Base-by-base conservation (phyloP, 108 stramenopile genomes). In the Chaetoceros tenuissimus region DNA sequence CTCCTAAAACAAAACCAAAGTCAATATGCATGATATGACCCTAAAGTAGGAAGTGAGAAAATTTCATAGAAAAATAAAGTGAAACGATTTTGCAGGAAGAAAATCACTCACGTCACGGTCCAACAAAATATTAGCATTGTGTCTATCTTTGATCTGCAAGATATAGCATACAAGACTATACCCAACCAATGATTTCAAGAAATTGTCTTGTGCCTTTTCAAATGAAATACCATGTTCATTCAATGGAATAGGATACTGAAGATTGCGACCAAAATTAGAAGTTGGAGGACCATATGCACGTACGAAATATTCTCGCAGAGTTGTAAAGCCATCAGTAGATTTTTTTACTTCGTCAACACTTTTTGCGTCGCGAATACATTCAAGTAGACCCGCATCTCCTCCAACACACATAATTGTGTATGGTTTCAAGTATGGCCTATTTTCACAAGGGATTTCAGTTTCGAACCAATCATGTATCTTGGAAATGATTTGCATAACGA, bases 41-140 rank as follows among this genome's bases (percentile, higher is more conserved):
- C 13, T 65, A 43, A n/a, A n/a, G n/a, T 23, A 40, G 34, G 24
- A 2, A 57, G 1, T 2, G 50, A 48, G 5, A 7, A 22, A 46
- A 45, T 24, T 24, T 20, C 24, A 21, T 28, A 8, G 29, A 5
- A 16, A 1, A 7, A 17, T 31, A 3, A 44, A 25, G 24, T 46
- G 31, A 47, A 28, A 18, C 16, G 27, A 16, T 24, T 28, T 7
- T 29, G 29, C 22, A 44, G 22, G 8, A 53, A 2, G 16, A 24
- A 18, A 24, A 22, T 1, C 16, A 30, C 66, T 67, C 40, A 61
- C n/a, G n/a, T n/a, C n/a, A 47, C 88, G 82, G 69, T 95, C 94
- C 60, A 98, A 63, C 55, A 98, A 61, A 40, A 98, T 94, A 61
- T 98, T 98, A 21, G 91, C 96, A 68, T 98, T 98, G 77, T 98